phyloP scores from a whole-genome alignment of 352 stramenopile species.

The Discostella stelligera region DNA sequence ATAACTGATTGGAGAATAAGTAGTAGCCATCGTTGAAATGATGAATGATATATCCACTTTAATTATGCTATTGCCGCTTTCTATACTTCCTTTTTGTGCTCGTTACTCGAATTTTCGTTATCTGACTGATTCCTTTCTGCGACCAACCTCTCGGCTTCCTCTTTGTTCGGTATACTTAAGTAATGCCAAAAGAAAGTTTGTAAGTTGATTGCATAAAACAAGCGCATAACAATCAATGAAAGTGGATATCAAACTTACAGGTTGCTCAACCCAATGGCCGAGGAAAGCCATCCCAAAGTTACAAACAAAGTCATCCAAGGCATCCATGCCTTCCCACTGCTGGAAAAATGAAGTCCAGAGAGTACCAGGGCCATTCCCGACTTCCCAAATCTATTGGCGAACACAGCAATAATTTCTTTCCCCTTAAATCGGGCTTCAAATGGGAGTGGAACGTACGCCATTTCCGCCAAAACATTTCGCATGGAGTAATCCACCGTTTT shows the following conservation, averaged over 20 bases:
- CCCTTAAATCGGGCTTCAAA: slow-evolving; percentile 77
- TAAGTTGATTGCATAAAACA: neutral
- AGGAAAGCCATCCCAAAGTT: slow-evolving; percentile 39
- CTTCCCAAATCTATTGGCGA: slow-evolving; percentile 78
- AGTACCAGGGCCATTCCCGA: slow-evolving; percentile 67
- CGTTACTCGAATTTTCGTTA: slow-evolving; percentile 2
- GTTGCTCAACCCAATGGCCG: slow-evolving; percentile 43
- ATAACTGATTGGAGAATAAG: slow-evolving; percentile 2
- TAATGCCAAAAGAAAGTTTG: neutral
- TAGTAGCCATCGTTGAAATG: neutral
- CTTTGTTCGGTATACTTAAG: slow-evolving; percentile 21
- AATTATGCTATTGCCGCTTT: neutral
- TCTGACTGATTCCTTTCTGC: slow-evolving; percentile 26
- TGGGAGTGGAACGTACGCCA: slow-evolving; percentile 74
- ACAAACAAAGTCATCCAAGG: slow-evolving; percentile 31
- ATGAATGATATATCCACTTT: neutral
- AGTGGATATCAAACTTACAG: neutral
- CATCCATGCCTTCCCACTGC: slow-evolving; percentile 20
- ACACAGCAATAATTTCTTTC: slow-evolving; percentile 79
- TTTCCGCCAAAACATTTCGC: slow-evolving; percentile 68
- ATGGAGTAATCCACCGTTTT: slow-evolving; percentile 79
- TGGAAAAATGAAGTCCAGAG: slow-evolving; percentile 40
- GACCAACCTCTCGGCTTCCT: slow-evolving; percentile 41
- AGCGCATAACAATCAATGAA: neutral
- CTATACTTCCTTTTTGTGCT: slow-evolving; percentile 9